Percentiles rank a stretch among this genome's conserved stretches.
phyloP scores from a whole-genome alignment of 2,329 filamentous ascomycete species.

The Stagonosporopsis cucurbitacearum region DNA sequence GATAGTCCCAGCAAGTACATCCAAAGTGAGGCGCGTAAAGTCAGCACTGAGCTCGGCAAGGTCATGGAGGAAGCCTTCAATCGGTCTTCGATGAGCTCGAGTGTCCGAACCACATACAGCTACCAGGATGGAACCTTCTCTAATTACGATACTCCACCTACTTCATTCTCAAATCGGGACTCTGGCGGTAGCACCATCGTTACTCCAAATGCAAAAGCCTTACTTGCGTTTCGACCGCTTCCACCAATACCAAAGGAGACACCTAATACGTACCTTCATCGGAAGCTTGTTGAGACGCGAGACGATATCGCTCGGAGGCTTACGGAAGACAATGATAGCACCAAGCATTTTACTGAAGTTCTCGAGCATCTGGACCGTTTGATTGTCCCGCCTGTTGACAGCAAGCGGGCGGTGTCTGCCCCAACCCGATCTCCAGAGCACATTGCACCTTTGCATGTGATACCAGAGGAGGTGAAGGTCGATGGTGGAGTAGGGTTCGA shows the following conservation, averaged over 20 bases:
- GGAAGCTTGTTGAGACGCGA: slow-evolving; percentile 64
- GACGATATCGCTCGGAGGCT: slow-evolving; percentile 62
- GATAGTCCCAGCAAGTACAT: slow-evolving; percentile 60
- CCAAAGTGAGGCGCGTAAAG: slow-evolving; percentile 80
- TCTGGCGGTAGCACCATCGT: slow-evolving; percentile 40
- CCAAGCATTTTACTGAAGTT: slow-evolving; percentile 64
- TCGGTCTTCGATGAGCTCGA: slow-evolving; percentile 65
- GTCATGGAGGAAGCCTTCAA: slow-evolving; percentile 94
- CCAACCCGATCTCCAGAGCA: slow-evolving; percentile 42
- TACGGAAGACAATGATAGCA: slow-evolving; percentile 53
- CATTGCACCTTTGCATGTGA: slow-evolving; percentile 54
- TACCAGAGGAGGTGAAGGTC: slow-evolving; percentile 57
- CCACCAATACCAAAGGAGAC: slow-evolving; percentile 56
- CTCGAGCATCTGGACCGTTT: slow-evolving; percentile 66
- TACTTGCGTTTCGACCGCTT: slow-evolving; percentile 52
- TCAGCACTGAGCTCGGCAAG: slow-evolving; percentile 84
- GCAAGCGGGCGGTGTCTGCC: slow-evolving; percentile 57
- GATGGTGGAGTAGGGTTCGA: slow-evolving; percentile 45
- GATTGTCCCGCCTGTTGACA: slow-evolving; percentile 53
- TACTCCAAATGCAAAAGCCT: slow-evolving; percentile 36
- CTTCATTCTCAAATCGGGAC: slow-evolving; percentile 54
- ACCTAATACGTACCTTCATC: slow-evolving; percentile 59
- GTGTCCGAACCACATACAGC: slow-evolving; percentile 50
- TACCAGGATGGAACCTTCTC: slow-evolving; percentile 44
- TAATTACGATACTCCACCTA: slow-evolving; percentile 60